Percentiles rank a stretch among this genome's conserved stretches.
These are phyloP conservation scores for Didymella arachidicola DNA, from an alignment of 2,329 filamentous ascomycete species.

Conservation along the genomic window DNA sequence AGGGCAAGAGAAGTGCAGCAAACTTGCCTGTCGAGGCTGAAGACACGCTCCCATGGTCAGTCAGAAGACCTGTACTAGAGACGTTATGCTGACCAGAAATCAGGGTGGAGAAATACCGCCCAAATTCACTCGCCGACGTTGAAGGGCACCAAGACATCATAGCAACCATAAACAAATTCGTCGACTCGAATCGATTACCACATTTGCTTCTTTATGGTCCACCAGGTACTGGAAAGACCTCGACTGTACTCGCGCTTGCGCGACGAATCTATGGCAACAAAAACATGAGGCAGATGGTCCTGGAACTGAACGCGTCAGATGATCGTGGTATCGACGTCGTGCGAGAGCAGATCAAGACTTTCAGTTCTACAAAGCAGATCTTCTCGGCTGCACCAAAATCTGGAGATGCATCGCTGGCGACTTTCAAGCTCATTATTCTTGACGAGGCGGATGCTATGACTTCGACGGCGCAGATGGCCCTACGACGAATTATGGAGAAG, in stretches of 20 bases:
- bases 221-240: slow-evolving; percentile 96
- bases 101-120: slow-evolving; percentile 97
- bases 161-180: slow-evolving; percentile 95
- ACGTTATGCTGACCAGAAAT: slow-evolving; percentile 3
- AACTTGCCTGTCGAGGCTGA: slow-evolving; percentile 94
- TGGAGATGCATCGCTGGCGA: slow-evolving; percentile 65
- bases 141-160: slow-evolving; percentile 97
- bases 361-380: slow-evolving; percentile 97
- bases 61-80: background rate
- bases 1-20: slow-evolving; percentile 90
- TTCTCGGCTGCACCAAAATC: slow-evolving; percentile 71
- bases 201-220: slow-evolving; percentile 97
- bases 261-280: slow-evolving; percentile 89
- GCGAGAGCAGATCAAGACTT: slow-evolving; percentile 96
- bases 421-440: slow-evolving; percentile 94
- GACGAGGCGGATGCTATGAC: slow-evolving; percentile 99
- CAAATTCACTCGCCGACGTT: slow-evolving; percentile 86
- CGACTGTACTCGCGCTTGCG: slow-evolving; percentile 91
- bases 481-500: slow-evolving; percentile 97
- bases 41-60: slow-evolving; percentile 89
- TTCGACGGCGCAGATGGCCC: slow-evolving; percentile 96
- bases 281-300: slow-evolving; percentile 97
- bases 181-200: slow-evolving; percentile 91
- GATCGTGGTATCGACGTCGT: slow-evolving; percentile 98
- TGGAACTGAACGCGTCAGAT: slow-evolving; percentile 96